Evolutionary conservation across 176 grass and related monocot species (phyloP).

Genomic region (Alloteropsis semialata): DNA sequence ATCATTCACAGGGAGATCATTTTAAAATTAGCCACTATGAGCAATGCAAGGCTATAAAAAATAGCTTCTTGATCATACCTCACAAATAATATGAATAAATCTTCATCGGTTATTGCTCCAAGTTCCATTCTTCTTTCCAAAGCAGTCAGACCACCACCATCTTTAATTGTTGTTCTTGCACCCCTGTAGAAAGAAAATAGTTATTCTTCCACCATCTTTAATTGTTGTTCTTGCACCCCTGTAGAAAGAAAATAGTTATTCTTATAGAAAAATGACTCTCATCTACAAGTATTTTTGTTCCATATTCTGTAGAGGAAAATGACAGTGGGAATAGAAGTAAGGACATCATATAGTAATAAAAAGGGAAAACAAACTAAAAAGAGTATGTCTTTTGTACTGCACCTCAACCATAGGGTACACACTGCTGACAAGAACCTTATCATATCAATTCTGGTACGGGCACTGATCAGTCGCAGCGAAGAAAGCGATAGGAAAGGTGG

Average conservation of each 20-base stretch:
- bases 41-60: not conserved
- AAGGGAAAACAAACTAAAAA: not conserved
- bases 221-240: constrained; percentile 80
- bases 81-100: constrained; percentile 89
- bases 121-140: constrained; percentile 96
- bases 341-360: not conserved
- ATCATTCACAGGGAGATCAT: too few species aligned
- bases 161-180: constrained; percentile 74
- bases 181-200: constrained; percentile 49
- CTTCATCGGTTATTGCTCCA: constrained; percentile 92
- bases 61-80: constrained; percentile 18
- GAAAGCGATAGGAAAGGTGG: not conserved
- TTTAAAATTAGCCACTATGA: too few species aligned
- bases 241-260: not conserved
- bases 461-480: not conserved
- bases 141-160: constrained; percentile 76
- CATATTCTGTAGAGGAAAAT: not conserved
- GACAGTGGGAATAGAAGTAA: not conserved
- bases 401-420: not conserved
- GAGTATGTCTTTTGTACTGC: not conserved
- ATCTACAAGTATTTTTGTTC: not conserved
- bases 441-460: not conserved
- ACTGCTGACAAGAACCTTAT: not conserved
- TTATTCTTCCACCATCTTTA: constrained; percentile 83
- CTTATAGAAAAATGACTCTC: not conserved